Base-by-base conservation (phyloP, 202 grass and related monocot species). In the Bolboschoenoplectus hybrid region DNA sequence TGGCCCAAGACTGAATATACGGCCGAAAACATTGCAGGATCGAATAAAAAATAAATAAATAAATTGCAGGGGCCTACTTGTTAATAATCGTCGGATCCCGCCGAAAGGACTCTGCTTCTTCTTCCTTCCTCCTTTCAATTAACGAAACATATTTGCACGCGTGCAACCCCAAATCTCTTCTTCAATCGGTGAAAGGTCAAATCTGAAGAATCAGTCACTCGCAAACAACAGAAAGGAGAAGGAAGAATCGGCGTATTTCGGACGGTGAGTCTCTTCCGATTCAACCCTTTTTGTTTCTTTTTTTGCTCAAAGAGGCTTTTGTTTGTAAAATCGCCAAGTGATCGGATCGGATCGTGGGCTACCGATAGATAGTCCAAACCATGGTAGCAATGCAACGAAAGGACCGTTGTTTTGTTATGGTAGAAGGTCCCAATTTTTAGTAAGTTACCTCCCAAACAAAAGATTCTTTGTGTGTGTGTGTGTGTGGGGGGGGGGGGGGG, bases 231-330 rank as follows among this genome's bases (percentile, higher is more conserved):
- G 7, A 63, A 63, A 34, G 26, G 34, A 67, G 19, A 68, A 66
- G 79, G 67, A 44, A 82, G 71, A 67, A 82, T 68, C 41, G 41
- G 64, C 63, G 81, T 82, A 70, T 13, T 5, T 52, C 20, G 70
- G 70, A 36, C 50, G 40, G 67, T 80, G 60, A 72, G 61, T 75
- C 55, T 87, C 78, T 72, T 60, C 45, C 83, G 7, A 52, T 83
- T 35, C 52, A 58, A 49, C 62, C 7, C 17, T 77, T 19, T 66
- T 68, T 40, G 43, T 69, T 53, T 56, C 3, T 56, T 56, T 3
- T 56, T 17, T 14, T 16, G 12, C 2, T 3, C 50, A 74, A 40
- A 67, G 6, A 40, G 5, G 35, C 36, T 38, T 41, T 40, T 16
- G 26, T 35, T 40, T 16, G 36, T 3, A 68, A 43, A 43, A 40